Conservation (phyloP, 2,329 filamentous ascomycete genomes). For the Penicillium sclerotiorum region DNA sequence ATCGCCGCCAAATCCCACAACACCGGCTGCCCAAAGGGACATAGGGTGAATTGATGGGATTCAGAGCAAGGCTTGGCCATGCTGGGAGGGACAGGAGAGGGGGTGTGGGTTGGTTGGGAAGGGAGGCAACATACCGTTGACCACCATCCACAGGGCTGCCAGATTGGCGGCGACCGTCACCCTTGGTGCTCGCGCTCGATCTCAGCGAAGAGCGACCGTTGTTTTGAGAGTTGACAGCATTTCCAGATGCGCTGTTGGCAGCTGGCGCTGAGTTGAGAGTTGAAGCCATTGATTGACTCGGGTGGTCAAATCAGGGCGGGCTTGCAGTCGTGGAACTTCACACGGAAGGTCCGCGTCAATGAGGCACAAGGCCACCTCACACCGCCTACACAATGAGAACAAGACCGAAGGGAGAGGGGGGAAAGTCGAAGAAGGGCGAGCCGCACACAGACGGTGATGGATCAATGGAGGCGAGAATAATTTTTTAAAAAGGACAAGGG, state of each 20-base stretch:
- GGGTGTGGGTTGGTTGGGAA: too few relatives aligned
- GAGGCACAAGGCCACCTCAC: slow-evolving; percentile 38
- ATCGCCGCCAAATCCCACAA: too few relatives aligned
- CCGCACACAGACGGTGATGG: slow-evolving; percentile 4
- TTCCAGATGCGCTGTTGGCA: slow-evolving; percentile 42
- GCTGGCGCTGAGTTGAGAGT: slow-evolving; percentile 41
- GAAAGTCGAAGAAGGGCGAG: slow-evolving; percentile 1
- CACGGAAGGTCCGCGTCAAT: slow-evolving; percentile 38
- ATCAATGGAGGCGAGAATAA: slow-evolving; percentile 15
- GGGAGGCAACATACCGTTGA: slow-evolving; percentile 54
- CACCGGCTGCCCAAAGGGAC: not conserved
- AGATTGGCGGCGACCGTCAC: slow-evolving; percentile 59
- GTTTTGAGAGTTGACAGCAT: slow-evolving; percentile 40
- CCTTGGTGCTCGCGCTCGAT: slow-evolving; percentile 53
- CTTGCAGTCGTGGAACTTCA: slow-evolving; percentile 38
- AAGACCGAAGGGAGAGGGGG: slow-evolving; percentile 14
- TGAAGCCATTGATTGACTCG: slow-evolving; percentile 44
- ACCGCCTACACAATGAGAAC: slow-evolving; percentile 41
- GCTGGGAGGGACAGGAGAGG: too few relatives aligned
- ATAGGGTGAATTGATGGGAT: not conserved
- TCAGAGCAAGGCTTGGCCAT: too few relatives aligned
- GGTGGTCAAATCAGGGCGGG: slow-evolving; percentile 32
- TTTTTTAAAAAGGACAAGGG: slow-evolving; percentile 3
- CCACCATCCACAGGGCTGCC: slow-evolving; percentile 57
- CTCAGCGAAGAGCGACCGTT: slow-evolving; percentile 51